A percentile compares a stretch with the other conserved stretches of the same genome.
phyloP scores from a whole-genome alignment of 768 basidiomycete species.

The Lactarius tabidus region DNA sequence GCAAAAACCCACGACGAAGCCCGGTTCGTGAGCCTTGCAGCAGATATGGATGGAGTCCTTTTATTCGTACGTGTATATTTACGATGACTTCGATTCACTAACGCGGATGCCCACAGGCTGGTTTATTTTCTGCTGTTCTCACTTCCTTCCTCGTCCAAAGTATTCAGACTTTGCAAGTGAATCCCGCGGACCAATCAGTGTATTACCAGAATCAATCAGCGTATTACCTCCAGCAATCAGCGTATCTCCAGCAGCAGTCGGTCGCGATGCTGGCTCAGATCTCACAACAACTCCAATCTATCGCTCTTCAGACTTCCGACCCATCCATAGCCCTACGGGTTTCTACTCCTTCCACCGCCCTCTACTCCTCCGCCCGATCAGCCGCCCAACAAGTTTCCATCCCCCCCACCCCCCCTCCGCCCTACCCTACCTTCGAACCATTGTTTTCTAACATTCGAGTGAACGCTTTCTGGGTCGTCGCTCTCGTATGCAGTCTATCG shows the following conservation, averaged over 20 bases:
- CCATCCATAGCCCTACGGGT: constrained; percentile 12
- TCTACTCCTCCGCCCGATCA: too few relatives aligned
- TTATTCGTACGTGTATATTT: background rate
- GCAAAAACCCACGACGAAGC: background rate
- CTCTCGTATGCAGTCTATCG: constrained; percentile 37
- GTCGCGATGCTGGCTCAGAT: constrained; percentile 12
- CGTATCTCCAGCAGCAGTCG: constrained; percentile 3
- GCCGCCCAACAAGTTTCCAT: background rate
- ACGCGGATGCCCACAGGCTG: too few relatives aligned
- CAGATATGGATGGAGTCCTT: background rate
- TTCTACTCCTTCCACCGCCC: too few relatives aligned
- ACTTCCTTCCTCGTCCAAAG: constrained; percentile 12
- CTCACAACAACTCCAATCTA: constrained; percentile 17
- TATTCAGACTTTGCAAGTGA: constrained; percentile 8
- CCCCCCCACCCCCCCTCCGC: background rate
- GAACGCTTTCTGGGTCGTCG: constrained; percentile 41
- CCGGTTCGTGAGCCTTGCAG: background rate
- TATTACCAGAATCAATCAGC: background rate
- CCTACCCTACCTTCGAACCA: constrained; percentile 15
- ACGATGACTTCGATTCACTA: background rate
- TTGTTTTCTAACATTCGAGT: constrained; percentile 36
- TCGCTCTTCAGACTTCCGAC: too few relatives aligned
- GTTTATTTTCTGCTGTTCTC: constrained; percentile 17
- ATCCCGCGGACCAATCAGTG: background rate
- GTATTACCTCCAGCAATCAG: constrained; percentile 8